Percentiles rank a stretch among this genome's conserved stretches.
These are phyloP conservation scores for Colletotrichum simmondsii DNA, from an alignment of 2,329 filamentous ascomycete genomes.

Conservation along the genomic window DNA sequence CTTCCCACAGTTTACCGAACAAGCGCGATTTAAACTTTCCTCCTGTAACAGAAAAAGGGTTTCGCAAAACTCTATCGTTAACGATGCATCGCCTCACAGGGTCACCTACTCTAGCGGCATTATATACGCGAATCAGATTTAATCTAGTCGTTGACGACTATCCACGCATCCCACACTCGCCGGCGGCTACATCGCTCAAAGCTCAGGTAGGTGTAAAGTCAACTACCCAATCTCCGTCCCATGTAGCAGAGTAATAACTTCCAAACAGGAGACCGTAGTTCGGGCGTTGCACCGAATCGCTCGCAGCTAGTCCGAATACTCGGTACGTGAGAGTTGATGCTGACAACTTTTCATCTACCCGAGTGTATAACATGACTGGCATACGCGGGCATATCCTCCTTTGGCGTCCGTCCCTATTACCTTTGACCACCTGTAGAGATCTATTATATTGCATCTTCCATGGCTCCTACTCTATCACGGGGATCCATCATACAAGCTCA, in stretches of 20 bases:
- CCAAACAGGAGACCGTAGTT: not conserved
- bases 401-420: not conserved
- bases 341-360: not conserved
- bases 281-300: not conserved
- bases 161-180: not conserved
- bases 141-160: not conserved
- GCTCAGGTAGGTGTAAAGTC: not conserved
- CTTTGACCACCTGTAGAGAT: not conserved
- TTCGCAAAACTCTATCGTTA: slow-evolving; percentile 5
- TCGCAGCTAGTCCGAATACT: not conserved
- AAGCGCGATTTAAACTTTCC: slow-evolving; percentile 15
- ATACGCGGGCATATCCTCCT: not conserved
- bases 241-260: not conserved
- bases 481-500: not conserved
- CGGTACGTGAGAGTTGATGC: not conserved
- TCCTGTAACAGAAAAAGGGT: slow-evolving; percentile 19
- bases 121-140: not conserved
- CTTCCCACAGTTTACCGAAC: not conserved
- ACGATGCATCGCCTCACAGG: not conserved
- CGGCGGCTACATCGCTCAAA: not conserved
- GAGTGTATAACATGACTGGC: not conserved
- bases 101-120: not conserved
- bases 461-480: not conserved
- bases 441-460: no score
- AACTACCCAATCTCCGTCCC: not conserved